Evolutionary conservation across 2,329 filamentous ascomycete species (phyloP).

Genomic region (Fusarium abutilonis): DNA sequence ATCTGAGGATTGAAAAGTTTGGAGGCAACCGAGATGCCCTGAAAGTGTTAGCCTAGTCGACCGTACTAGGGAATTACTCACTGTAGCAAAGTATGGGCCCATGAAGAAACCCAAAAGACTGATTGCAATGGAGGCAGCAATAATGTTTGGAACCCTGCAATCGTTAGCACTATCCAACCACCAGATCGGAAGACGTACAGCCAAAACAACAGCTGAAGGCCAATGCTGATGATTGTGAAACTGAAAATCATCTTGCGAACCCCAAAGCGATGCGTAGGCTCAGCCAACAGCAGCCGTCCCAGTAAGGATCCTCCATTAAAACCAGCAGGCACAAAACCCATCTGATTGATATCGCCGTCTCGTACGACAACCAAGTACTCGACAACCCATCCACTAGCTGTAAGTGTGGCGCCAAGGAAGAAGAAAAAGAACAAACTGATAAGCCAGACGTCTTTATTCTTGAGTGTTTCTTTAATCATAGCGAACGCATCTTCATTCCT

Average conservation of each 20-base stretch:
- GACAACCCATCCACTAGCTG: conserved; percentile 70
- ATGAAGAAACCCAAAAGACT: conserved; percentile 66
- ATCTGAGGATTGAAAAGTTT: conserved; percentile 58
- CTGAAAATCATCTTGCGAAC: conserved; percentile 66
- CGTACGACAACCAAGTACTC: conserved; percentile 71
- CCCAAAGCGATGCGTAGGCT: conserved; percentile 67
- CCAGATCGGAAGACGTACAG: conserved; percentile 49
- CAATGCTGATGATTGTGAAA: conserved; percentile 63
- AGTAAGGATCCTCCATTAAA: conserved; percentile 68
- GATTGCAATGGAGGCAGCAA: conserved; percentile 63
- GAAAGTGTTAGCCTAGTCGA: background rate
- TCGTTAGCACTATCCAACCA: conserved; percentile 4
- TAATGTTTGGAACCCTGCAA: conserved; percentile 53
- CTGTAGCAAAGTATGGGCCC: conserved; percentile 67
- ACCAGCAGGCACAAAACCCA: conserved; percentile 71
- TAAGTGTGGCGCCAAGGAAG: conserved; percentile 65
- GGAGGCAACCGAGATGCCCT: conserved; percentile 64
- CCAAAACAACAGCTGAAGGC: conserved; percentile 69
- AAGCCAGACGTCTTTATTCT: conserved; percentile 62
- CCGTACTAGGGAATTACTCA: conserved; percentile 40
- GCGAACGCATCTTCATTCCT: conserved; percentile 49
- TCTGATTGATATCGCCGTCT: conserved; percentile 62
- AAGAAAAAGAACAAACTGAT: conserved; percentile 73
- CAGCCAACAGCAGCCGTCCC: conserved; percentile 65
- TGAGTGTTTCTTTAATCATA: conserved; percentile 58